Percentiles rank a stretch among this genome's conserved stretches.
These are phyloP conservation scores for Mycotypha africana DNA, from an alignment of 371 early-diverging fungal species.

Conservation along the genomic window DNA sequence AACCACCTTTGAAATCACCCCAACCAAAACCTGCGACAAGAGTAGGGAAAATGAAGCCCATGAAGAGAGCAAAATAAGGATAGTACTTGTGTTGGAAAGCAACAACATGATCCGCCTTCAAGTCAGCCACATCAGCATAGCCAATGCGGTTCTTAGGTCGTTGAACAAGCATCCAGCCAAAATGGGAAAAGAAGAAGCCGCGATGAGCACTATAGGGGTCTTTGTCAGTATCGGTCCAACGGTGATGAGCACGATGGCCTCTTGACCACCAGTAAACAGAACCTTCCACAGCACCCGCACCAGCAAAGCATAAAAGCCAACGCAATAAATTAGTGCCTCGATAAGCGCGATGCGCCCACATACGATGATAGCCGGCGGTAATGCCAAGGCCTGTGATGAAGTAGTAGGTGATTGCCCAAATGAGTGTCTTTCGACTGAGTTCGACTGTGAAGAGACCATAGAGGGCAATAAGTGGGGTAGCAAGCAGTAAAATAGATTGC, in stretches of 20 bases:
- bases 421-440: conserved; percentile 62
- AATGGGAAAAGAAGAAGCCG: conserved; percentile 84
- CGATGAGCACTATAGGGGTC: conserved; percentile 88
- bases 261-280: conserved; percentile 84
- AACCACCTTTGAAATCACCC: conserved; percentile 92
- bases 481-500: conserved; percentile 62
- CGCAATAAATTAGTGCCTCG: conserved; percentile 55
- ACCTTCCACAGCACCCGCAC: conserved; percentile 78
- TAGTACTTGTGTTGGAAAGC: conserved; percentile 85
- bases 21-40: conserved; percentile 80
- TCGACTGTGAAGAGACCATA: conserved; percentile 74
- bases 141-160: conserved; percentile 70
- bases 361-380: conserved; percentile 87
- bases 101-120: conserved; percentile 74
- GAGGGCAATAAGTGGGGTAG: conserved; percentile 76
- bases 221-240: conserved; percentile 82
- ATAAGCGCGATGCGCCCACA: conserved; percentile 81
- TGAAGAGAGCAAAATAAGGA: conserved; percentile 59
- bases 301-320: conserved; percentile 56
- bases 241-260: conserved; percentile 88
- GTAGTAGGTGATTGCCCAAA: conserved; percentile 76
- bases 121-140: conserved; percentile 80
- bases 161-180: conserved; percentile 88
- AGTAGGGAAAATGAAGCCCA: conserved; percentile 77
- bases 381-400: conserved; percentile 86